Evolutionary conservation across 1,284 basidiomycete species (phyloP), one percentile per base, ranked within the genome.

Genomic region (Apiotrichum brassicae): DNA sequence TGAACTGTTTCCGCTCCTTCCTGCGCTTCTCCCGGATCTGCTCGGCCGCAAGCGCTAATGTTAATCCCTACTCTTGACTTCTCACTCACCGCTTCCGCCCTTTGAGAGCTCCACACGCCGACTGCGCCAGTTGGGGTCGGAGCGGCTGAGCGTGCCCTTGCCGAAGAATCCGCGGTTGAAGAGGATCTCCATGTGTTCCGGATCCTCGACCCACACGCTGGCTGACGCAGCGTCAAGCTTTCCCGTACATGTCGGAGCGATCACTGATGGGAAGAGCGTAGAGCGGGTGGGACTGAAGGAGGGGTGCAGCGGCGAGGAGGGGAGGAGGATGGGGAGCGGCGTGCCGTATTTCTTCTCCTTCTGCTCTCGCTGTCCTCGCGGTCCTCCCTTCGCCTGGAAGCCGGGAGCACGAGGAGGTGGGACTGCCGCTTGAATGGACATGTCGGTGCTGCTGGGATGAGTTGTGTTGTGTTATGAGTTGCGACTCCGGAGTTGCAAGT

Each of bases 121-220:
- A 28, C 80, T 80, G 56, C 84, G 76, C 95, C 94, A 99, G 42
- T 83, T 91, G 1, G 94, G 94, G 70, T 98, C 95, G 70, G 89
- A 94, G 47, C 95, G 75, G 32, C 87, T 92, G 42, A 98, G 75
- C 63, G 86, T 86, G 1, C 95, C 95, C 71, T 98, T 98, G 19
- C 95, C 94, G 69, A 97, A 98, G 76, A 97, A 97, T 0, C 95
- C 94, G 51, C 86, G 77, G 38, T 81, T 77, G 87, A 95, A 99
- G 23, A 98, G 77, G 1, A 84, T 73, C 58, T 77, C 76, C 32
- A 82, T 81, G 64, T 88, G 81, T 20, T 72, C 75, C 22, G 75
- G 66, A 51, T 83, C 79, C 0, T 77, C 73, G 1, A 94, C 78
- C 87, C 88, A 93, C 9, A 94, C 85, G 0, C 85, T 86, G 26